Evolutionary conservation across 768 basidiomycete genomes (phyloP).

Genomic region (Rhodotorula diobovata): DNA sequence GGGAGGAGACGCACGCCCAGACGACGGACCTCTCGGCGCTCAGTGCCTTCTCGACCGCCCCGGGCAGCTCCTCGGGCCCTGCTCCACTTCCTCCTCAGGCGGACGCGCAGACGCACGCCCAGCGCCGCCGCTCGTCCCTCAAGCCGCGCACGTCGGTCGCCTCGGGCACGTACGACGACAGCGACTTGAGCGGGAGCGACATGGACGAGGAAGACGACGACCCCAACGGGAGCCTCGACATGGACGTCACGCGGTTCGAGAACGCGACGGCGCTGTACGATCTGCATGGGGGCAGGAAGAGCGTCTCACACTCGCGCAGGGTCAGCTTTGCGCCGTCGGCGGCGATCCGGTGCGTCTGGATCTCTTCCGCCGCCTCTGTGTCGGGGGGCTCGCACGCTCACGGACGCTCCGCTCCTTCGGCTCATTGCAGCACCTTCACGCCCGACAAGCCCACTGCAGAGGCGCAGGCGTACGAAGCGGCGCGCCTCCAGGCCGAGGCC

Average conservation of each 20-base stretch:
- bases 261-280: conserved; percentile 13
- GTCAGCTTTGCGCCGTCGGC: conserved; percentile 42
- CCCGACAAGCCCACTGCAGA: conserved; percentile 35
- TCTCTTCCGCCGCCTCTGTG: not conserved
- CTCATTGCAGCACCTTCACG: conserved; percentile 20
- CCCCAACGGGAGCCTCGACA: conserved; percentile 31
- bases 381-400: not conserved
- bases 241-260: conserved; percentile 25
- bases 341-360: conserved; percentile 31
- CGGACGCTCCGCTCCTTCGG: not conserved
- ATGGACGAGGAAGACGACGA: conserved; percentile 18
- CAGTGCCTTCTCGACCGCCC: conserved; percentile 1
- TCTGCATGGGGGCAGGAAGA: conserved; percentile 8
- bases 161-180: conserved; percentile 22
- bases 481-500: not conserved
- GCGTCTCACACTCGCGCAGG: conserved; percentile 22
- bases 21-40: conserved; percentile 30
- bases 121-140: conserved; percentile 17
- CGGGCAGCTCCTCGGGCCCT: not conserved
- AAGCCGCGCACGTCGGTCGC: not conserved
- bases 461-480: conserved; percentile 14
- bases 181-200: conserved; percentile 4
- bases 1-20: conserved; percentile 2
- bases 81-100: not conserved
- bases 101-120: not conserved